Conservation (phyloP, 1,139 yeast genomes). For the Suhomyces bolitotheri region DNA sequence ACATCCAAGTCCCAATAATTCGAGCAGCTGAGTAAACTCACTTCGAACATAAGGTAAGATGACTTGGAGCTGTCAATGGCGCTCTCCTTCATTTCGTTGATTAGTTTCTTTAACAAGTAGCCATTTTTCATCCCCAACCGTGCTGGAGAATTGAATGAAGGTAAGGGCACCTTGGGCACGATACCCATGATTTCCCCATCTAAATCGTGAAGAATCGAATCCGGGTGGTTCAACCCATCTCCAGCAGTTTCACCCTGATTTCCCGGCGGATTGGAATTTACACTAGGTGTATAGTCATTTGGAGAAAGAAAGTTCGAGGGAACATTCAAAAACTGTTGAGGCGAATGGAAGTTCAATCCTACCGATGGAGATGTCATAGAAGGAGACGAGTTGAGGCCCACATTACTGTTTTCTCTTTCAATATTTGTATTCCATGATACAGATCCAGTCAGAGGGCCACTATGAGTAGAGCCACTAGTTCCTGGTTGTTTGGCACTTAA, state of each 20-base stretch:
- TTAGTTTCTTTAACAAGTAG: conserved; percentile 49
- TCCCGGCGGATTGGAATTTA: conserved; percentile 20
- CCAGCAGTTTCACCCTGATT: conserved; percentile 18
- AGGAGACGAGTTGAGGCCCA: conserved; percentile 15
- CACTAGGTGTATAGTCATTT: conserved; percentile 19
- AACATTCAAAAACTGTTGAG: conserved; percentile 40
- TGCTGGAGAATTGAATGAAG: conserved; percentile 69
- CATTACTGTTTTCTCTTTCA: conserved; percentile 3
- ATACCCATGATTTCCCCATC: conserved; percentile 64
- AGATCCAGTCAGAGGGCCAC: not conserved
- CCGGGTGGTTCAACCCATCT: conserved; percentile 23
- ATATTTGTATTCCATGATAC: not conserved
- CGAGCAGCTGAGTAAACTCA: conserved; percentile 70
- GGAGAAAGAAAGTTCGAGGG: conserved; percentile 40
- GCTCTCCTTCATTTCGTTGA: conserved; percentile 18
- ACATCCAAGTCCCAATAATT: conserved; percentile 55
- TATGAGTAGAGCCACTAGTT: not conserved
- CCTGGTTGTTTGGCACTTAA: not conserved
- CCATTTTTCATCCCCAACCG: conserved; percentile 73
- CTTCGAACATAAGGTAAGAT: conserved; percentile 48
- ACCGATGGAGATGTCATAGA: conserved; percentile 40
- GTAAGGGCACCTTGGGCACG: conserved; percentile 59
- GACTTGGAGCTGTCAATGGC: not conserved
- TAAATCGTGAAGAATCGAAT: conserved; percentile 48
- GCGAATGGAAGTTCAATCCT: conserved; percentile 37